Evolutionary conservation across 345 rosid species (phyloP), one percentile per base, ranked within the genome.

Genomic region (Melaleuca quinquenervia): DNA sequence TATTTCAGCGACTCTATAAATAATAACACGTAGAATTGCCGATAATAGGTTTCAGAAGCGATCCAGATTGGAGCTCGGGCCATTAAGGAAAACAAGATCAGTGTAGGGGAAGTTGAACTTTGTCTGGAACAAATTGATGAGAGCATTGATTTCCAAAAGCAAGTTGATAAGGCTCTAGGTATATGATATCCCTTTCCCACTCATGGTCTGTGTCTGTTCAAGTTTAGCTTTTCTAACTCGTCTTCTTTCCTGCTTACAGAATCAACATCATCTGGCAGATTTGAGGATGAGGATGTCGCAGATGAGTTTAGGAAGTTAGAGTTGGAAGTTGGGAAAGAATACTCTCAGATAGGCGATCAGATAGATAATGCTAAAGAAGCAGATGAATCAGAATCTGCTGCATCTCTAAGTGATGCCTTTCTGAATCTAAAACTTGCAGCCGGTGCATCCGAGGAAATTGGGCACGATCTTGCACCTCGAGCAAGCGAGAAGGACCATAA

Each of bases 121-220:
- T 97, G 92, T 88, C 86, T 96, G 83, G 98, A 94, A 86, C 96
- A 95, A 89, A 89, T 97, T 32, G 94, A 95, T 83, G 98, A 95
- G 89, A 86, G 88, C 85, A 92, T 94, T 82, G 91, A 93, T 86
- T 91, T 92, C 18, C 98, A 94, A 82, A 96, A 93, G 91, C 91
- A 93, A 94, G 94, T 94, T 8, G 97, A 93, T 60, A 89, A 90
- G 82, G 90, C 95, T 86, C 87, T 95, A 51, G 97, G 98, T 96
- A 90, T 80, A 78, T 41, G 50, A 36, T 84, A 85, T 54, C 60
- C 60, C 83, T 58, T 48, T 78, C 76, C 58, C 21, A 55, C 21
- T 7, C 53, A 52, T 58, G 32, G 54, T 82, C 50, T 26, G 36
- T 45, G 70, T 64, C 44, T 51, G 49, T 84, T 45, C 85, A 52